Percentiles rank a stretch among this genome's conserved stretches.
Evolutionary conservation across 2,329 filamentous ascomycete species (phyloP).

Genomic region (Volutella citrinella): DNA sequence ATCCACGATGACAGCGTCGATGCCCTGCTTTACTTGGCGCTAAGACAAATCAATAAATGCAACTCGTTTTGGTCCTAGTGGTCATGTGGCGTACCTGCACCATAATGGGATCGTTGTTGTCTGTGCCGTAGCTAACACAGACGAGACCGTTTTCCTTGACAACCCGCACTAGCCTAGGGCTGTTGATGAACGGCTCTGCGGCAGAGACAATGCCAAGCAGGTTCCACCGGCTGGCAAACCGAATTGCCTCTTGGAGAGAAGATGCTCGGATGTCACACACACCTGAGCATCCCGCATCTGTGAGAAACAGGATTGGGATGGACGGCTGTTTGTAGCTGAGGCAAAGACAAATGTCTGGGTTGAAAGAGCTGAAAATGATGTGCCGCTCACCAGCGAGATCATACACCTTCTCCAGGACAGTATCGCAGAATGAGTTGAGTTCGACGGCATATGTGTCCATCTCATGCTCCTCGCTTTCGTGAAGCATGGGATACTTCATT

Average conservation of each 20-base stretch:
- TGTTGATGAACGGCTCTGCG: slow-evolving; percentile 85
- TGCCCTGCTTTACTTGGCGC: slow-evolving; percentile 90
- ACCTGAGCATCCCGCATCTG: slow-evolving; percentile 75
- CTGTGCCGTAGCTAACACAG: slow-evolving; percentile 87
- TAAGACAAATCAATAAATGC: slow-evolving; percentile 29
- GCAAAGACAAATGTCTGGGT: slow-evolving; percentile 92
- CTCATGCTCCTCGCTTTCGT: slow-evolving; percentile 90
- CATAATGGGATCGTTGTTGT: slow-evolving; percentile 85
- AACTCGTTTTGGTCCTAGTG: slow-evolving; percentile 10
- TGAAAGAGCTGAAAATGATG: slow-evolving; percentile 96
- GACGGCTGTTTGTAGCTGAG: slow-evolving; percentile 96
- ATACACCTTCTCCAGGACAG: slow-evolving; percentile 85
- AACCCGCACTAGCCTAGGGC: slow-evolving; percentile 82
- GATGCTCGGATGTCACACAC: slow-evolving; percentile 89
- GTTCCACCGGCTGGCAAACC: slow-evolving; percentile 94
- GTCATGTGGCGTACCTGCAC: slow-evolving; percentile 66
- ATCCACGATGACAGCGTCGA: slow-evolving; percentile 97
- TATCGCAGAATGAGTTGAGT: slow-evolving; percentile 94
- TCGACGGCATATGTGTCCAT: slow-evolving; percentile 97
- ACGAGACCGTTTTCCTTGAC: slow-evolving; percentile 94
- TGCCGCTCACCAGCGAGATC: slow-evolving; percentile 79
- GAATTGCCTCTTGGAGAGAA: slow-evolving; percentile 90
- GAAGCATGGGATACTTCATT: slow-evolving; percentile 98
- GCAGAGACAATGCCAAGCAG: slow-evolving; percentile 85
- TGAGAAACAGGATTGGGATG: slow-evolving; percentile 92